phyloP scores from a whole-genome alignment of 2,329 filamentous ascomycete genomes.

The Cladophialophora yegresii region DNA sequence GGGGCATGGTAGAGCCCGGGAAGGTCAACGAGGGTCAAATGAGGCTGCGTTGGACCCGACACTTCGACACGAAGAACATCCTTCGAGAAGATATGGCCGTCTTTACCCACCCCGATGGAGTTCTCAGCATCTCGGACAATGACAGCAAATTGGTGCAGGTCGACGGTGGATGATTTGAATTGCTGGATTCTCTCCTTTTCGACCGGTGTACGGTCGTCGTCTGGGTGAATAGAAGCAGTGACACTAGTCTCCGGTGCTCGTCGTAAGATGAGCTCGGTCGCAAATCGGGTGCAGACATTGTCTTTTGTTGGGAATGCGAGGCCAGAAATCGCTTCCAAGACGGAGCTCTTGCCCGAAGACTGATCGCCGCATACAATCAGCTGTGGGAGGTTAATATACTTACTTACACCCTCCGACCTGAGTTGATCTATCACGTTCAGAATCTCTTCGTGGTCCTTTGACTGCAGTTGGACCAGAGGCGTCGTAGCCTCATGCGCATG shows the following conservation, averaged over 20 bases:
- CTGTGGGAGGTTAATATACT: conserved; percentile 49
- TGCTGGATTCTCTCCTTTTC: conserved; percentile 29
- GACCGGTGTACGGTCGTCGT: conserved; percentile 17
- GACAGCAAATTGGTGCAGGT: conserved; percentile 34
- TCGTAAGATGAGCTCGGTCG: conserved; percentile 39
- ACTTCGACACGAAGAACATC: conserved; percentile 50
- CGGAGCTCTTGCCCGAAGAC: conserved; percentile 40
- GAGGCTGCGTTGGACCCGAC: conserved; percentile 44
- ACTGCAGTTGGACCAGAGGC: conserved; percentile 29
- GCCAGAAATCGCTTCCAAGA: conserved; percentile 40
- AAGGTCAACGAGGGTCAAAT: conserved; percentile 50
- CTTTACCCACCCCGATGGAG: conserved; percentile 34
- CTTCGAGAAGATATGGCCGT: conserved; percentile 42
- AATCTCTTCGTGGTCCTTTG: conserved; percentile 29
- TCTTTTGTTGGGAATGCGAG: conserved; percentile 38
- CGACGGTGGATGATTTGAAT: conserved; percentile 33
- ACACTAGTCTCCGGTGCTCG: conserved; percentile 2
- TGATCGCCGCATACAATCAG: conserved; percentile 41
- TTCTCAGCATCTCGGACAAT: conserved; percentile 37
- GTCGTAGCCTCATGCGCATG: background rate
- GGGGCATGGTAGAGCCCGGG: conserved; percentile 46
- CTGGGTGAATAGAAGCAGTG: conserved; percentile 34
- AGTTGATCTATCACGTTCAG: conserved; percentile 31
- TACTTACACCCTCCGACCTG: conserved; percentile 53
- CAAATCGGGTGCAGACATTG: conserved; percentile 41